Evolutionary conservation across 768 basidiomycete species (phyloP), one percentile per base, ranked within the genome.

Genomic region (Stropharia rugosoannulata): DNA sequence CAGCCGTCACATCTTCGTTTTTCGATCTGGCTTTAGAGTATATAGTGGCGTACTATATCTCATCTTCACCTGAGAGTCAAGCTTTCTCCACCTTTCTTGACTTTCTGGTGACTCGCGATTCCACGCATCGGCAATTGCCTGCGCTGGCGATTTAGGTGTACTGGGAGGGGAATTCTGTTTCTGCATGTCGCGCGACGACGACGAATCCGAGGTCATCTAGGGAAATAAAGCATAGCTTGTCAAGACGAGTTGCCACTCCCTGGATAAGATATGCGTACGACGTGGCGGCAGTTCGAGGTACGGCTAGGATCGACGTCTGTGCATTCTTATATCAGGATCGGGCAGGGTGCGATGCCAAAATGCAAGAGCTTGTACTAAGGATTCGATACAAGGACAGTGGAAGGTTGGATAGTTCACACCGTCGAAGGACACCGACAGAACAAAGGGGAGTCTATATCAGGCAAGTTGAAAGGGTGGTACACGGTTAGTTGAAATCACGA

Each of bases 61-160:
- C 62, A 75, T 68, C 64, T 76, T 79, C 52, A 79, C 75, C 57
- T 80, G 80, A 54, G 78, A 80, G 50, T 81, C 77, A 45, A 74
- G 62, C 55, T 59, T 68, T 54, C 76, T 72, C 88, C 87, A 90
- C 59, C 70, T 74, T 51, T 81, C 78, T 66, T 86, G 79, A 59
- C 71, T 82, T 68, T 86, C 81, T 12, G 67, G 56, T n/a, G 83
- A 80, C 69, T 87, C 84, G 46, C 74, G 71, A 64, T 77, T 80
- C 88, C 88, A 89, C 51, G 83, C 84, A 40, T 84, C 81, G 36
- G 83, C 85, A 66, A 90, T 89, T 27, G 81, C 78, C 59, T 84
- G 81, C 4, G 82, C 81, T 37, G 83, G 82, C 10, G 84, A 76
- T 62, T 78, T 59, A 37, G 62, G 58, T 55, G 70, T 61, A 51